Base-by-base conservation (phyloP, 179 eudicot species). In the Corrigiola litoralis region DNA sequence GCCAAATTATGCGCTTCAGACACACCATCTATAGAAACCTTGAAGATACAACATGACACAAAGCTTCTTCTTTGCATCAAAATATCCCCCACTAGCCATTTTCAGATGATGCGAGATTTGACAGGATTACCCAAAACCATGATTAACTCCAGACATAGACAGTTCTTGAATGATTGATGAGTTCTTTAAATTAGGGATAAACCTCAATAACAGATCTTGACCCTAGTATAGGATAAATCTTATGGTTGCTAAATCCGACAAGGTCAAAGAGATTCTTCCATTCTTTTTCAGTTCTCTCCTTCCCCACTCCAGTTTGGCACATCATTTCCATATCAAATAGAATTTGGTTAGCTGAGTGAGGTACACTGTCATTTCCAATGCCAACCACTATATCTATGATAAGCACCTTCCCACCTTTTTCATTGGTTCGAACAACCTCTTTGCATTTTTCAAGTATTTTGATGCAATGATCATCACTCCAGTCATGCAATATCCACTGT, bases 401-500 rank as follows among this genome's bases (percentile, higher is more conserved):
- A 0, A 79, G 53, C 33, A 75, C 63, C 64, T 75, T 79, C 14
- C 80, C 75, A 20, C 66, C 66, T 6, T 61, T 16, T 0, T 38
- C 65, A 4, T 34, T 58, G 10, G 25, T 20, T 13, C 46, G 71
- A 37, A 74, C 70, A 23, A 83, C 77, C 40, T 79, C 74, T 50
- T 70, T 78, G 21, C 85, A 78, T 58, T 29, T 31, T 64, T 71
- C 40, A 24, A 80, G 54, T 63, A 71, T 61, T 32, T 61, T 70
- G 9, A 70, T 29, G 52, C 76, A 54, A 18, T 71, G n/a, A 9
- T 68, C 70, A 2, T 75, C 80, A 4, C 58, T 67, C 85, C 80
- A 81, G 25, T 70, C 64, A 23, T 78, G 83, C 31, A 81, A 13
- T 36, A 75, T 70, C 71, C 67, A 70, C 85, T 81, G 37, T 61